A percentile compares a stretch with the other conserved stretches of the same genome.
phyloP scores from a whole-genome alignment of 2,329 filamentous ascomycete genomes.

The Colletotrichum sansevieriae region DNA sequence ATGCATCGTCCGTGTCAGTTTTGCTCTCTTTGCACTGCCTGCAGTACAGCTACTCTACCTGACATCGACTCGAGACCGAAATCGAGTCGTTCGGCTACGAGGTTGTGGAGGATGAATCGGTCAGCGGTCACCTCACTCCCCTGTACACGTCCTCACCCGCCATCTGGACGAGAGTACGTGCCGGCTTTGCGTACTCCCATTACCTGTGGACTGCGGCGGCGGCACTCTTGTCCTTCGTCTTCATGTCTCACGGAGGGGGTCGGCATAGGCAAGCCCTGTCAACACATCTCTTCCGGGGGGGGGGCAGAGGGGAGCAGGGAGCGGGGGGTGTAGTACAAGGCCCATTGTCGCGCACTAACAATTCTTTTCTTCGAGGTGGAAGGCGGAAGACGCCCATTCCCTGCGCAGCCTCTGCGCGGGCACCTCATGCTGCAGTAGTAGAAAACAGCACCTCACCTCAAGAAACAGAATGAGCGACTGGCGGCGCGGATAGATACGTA shows the following conservation, averaged over 20 bases:
- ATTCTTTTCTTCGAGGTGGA: conserved; percentile 32
- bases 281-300: conserved; percentile 26
- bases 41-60: conserved; percentile 2
- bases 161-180: conserved; percentile 19
- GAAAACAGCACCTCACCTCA: background rate
- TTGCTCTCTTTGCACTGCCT: background rate
- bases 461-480: background rate
- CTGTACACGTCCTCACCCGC: conserved; percentile 16
- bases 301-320: background rate
- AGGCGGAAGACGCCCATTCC: conserved; percentile 27
- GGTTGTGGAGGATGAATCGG: conserved; percentile 20
- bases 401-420: conserved; percentile 12
- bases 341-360: conserved; percentile 38
- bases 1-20: background rate
- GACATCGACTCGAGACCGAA: conserved; percentile 9
- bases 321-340: conserved; percentile 29
- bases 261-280: conserved; percentile 25
- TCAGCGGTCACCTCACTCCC: conserved; percentile 28
- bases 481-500: background rate
- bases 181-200: background rate
- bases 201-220: background rate
- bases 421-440: conserved; percentile 9
- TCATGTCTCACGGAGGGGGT: conserved; percentile 17
- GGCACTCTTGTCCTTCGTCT: background rate
- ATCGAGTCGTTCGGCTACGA: conserved; percentile 19